Evolutionary conservation across 2,329 filamentous ascomycete species (phyloP).

Genomic region (Monosporascus sp.): DNA sequence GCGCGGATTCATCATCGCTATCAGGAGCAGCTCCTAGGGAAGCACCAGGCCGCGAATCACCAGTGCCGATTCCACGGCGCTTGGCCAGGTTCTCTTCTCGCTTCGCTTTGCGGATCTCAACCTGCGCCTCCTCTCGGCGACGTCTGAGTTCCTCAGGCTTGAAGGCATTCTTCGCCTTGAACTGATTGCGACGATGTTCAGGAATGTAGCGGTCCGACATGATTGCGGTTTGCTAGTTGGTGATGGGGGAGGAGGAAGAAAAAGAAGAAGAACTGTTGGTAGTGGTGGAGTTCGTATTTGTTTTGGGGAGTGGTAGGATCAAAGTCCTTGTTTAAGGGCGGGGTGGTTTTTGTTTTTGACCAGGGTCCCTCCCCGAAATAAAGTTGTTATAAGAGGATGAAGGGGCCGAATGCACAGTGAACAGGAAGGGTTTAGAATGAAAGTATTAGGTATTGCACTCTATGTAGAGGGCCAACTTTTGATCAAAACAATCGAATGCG

Average conservation of each 20-base stretch:
- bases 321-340: too few relatives aligned
- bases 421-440: too few relatives aligned
- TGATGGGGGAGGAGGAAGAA: not conserved
- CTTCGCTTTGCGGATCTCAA: constrained; percentile 98
- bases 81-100: constrained; percentile 98
- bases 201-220: constrained; percentile 99
- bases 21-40: constrained; percentile 84
- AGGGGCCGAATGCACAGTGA: too few relatives aligned
- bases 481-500: too few relatives aligned
- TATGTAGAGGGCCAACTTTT: too few relatives aligned
- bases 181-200: constrained; percentile 97
- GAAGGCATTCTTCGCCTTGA: constrained; percentile 99
- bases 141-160: constrained; percentile 98
- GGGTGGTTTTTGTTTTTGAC: too few relatives aligned
- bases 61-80: constrained; percentile 84
- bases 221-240: constrained; percentile 36
- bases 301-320: too few relatives aligned
- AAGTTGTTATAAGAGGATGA: too few relatives aligned
- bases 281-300: not conserved
- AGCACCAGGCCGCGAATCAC: constrained; percentile 74
- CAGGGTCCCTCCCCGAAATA: too few relatives aligned
- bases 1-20: constrained; percentile 93
- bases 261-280: not conserved
- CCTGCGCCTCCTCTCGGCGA: constrained; percentile 97
- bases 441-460: too few relatives aligned